These are phyloP conservation scores for Aschersonia sp. DNA, from an alignment of 2,329 filamentous ascomycete species.

Conservation along the genomic window DNA sequence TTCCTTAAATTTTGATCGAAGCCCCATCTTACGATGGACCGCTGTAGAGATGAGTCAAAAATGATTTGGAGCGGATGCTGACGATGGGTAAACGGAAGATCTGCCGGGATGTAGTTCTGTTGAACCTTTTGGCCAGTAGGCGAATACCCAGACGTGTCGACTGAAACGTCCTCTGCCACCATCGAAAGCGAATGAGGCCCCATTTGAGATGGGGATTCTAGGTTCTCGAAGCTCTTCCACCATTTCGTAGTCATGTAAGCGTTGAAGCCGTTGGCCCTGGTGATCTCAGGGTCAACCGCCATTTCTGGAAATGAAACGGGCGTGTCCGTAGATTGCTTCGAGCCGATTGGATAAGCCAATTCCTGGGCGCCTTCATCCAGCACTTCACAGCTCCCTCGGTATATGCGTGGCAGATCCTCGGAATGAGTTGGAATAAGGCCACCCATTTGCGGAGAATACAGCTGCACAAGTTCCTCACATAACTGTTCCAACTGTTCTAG, in stretches of 20 bases:
- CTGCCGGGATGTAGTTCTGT: slow-evolving; percentile 17
- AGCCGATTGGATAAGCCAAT: background rate
- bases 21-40: slow-evolving; percentile 27
- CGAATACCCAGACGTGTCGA: background rate
- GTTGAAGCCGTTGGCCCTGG: too few relatives aligned
- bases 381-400: background rate
- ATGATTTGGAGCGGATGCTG: slow-evolving; percentile 32
- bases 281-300: too few relatives aligned
- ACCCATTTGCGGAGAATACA: slow-evolving; percentile 17
- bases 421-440: slow-evolving; percentile 27
- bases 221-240: too few relatives aligned
- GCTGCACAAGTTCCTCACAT: slow-evolving; percentile 24
- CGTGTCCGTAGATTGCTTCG: too few relatives aligned
- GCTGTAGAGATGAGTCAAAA: slow-evolving; percentile 25
- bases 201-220: too few relatives aligned
- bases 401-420: slow-evolving; percentile 22
- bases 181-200: background rate
- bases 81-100: slow-evolving; percentile 24
- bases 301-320: too few relatives aligned
- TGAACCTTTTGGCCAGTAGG: background rate
- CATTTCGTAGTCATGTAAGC: too few relatives aligned
- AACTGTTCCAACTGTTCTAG: slow-evolving; percentile 30
- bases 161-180: background rate
- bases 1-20: slow-evolving; percentile 23
- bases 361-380: background rate